Evolutionary conservation across 2,329 filamentous ascomycete genomes (phyloP), one percentile per base, ranked within the genome.

Genomic region (Colletotrichum lindemuthianum): DNA sequence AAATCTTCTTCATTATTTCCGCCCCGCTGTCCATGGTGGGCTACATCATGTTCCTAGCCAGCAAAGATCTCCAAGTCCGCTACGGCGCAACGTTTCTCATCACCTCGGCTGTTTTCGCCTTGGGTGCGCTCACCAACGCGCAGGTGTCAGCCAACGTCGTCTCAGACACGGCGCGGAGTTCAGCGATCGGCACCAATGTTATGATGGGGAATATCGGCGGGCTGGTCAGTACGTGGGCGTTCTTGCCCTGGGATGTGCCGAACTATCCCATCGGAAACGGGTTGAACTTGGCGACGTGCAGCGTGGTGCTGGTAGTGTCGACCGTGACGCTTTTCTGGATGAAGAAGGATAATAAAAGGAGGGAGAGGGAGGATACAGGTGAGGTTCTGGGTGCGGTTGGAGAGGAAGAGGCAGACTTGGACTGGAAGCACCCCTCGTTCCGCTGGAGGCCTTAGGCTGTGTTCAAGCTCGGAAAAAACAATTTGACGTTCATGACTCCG

Each of bases 251-350:
- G 57, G 90, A 92, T 69, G 84, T 69, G 0, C 90, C 90, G 0
- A 76, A 90, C 64, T 93, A 87, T 70, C 85, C 78, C 33, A 91
- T 91, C 78, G 90, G 90, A 0, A 92, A 92, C 71, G 89, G 89
- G 0, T 72, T 92, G 15, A 92, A 92, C 72, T 71, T 92, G 47
- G 90, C 86, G 0, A 88, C 86, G 0, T 81, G 81, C n/a, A 81
- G 79, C n/a, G 77, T 78, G 2, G 86, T 86, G 2, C 72, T 91
- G 11, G 58, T 92, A 1, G 59, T 83, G 4, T 79, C 80, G 6
- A 79, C 82, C 0, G 53, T 70, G 0, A 72, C 89, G 40, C 77
- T 86, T 67, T 68, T 83, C 1, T 92, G 87, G 86, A 90, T 91
- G 82, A 79, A 78, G 55, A 75, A 73, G 72, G 86, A 90, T 69